Base-by-base conservation (phyloP, 768 basidiomycete genomes). In the Naganishia friedmannii region DNA sequence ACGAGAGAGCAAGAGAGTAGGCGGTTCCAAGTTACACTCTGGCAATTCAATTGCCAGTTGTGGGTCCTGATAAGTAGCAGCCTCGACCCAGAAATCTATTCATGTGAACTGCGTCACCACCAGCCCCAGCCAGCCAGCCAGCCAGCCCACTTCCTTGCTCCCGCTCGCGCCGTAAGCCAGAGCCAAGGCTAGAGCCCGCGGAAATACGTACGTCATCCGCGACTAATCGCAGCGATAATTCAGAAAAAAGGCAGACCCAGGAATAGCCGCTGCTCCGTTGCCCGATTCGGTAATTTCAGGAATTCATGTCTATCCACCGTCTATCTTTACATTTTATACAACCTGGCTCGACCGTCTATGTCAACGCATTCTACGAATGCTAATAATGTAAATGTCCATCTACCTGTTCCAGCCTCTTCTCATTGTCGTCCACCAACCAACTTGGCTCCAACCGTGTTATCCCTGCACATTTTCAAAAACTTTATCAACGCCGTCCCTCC, bases 391-490 rank as follows among this genome's bases (percentile, higher is more conserved):
- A 42, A 42, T 42, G 42, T 42, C 42, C 42, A 42, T 42, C 42
- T 42, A 42, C 15, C 42, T 42, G 15, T 42, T 12, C 12, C 34
- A 5, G 34, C 34, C 42, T 42, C 9, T 5, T 13, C 42, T 42
- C 15, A 42, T 17, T 42, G 42, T 8, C 42, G 9, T 10, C n/a
- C n/a, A n/a, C n/a, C n/a, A n/a, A 42, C 60, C 60, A 63, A 45
- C 60, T 63, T 63, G 60, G 60, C 60, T 2, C 42, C 42, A 2
- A 19, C 60, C 12, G 95, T 98, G 34, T 93, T 90, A 74, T 96
- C 94, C 69, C 95, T 86, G 15, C 91, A 91, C 23, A 90, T 88
- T 82, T 96, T 97, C 70, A 99, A 84, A 56, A 96, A 86, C 13
- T 86, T 81, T 15, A 91, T 87, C 26, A 97, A 83, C 46, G 89